phyloP scores from a whole-genome alignment of 345 rosid genomes.

The Nasturtium officinale region DNA sequence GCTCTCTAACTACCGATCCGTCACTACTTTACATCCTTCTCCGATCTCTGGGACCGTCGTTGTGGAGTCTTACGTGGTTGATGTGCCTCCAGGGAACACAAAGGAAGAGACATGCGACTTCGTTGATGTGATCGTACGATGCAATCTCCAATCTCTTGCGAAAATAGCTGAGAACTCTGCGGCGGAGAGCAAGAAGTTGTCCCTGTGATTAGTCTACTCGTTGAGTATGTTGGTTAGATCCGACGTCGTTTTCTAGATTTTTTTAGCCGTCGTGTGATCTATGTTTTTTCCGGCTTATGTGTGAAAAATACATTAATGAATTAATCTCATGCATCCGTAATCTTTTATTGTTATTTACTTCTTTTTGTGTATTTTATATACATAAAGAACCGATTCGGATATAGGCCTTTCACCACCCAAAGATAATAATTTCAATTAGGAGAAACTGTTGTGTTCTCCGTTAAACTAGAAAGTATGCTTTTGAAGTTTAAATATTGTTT shows the following conservation, averaged over 20 bases:
- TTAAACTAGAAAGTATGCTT: not conserved
- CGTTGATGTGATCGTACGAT: slow-evolving; percentile 71
- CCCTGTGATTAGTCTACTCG: slow-evolving; percentile 25
- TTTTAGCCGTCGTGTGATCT: slow-evolving; percentile 44
- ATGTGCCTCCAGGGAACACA: slow-evolving; percentile 77
- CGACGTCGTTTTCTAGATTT: slow-evolving; percentile 33
- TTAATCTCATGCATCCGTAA: slow-evolving; percentile 36
- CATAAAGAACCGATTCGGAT: slow-evolving; percentile 18
- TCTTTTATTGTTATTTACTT: slow-evolving; percentile 29
- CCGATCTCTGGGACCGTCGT: slow-evolving; percentile 65
- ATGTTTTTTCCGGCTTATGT: slow-evolving; percentile 40
- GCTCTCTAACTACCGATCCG: slow-evolving; percentile 65
- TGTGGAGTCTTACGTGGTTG: slow-evolving; percentile 86
- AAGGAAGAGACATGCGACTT: slow-evolving; percentile 77
- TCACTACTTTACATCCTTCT: slow-evolving; percentile 61
- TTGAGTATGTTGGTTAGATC: slow-evolving; percentile 27
- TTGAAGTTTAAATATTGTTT: not conserved
- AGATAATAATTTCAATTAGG: slow-evolving; percentile 25
- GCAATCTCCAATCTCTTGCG: slow-evolving; percentile 82
- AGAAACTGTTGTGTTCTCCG: not conserved
- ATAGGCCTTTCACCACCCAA: slow-evolving; percentile 11
- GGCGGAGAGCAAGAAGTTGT: slow-evolving; percentile 34
- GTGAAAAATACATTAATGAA: slow-evolving; percentile 36
- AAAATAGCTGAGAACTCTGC: slow-evolving; percentile 59
- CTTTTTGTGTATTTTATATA: slow-evolving; percentile 16